phyloP scores from a whole-genome alignment of 2,329 filamentous ascomycete species.

The Tolypocladium cylindrosporum region DNA sequence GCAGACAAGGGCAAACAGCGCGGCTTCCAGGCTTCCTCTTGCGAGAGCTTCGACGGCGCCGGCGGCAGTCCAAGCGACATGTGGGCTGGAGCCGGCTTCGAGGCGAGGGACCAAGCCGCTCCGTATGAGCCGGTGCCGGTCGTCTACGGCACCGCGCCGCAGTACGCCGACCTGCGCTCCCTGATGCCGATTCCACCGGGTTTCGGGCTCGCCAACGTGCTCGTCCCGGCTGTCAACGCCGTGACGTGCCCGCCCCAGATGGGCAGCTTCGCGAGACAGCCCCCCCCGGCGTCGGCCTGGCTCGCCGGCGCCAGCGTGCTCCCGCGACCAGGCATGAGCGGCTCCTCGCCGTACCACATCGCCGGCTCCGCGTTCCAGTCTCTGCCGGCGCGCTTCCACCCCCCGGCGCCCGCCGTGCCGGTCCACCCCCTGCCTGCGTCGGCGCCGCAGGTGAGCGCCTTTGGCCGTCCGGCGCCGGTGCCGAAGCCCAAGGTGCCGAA shows the following conservation, averaged over 20 bases:
- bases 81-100: not conserved
- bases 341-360: not conserved
- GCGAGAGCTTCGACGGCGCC: not conserved
- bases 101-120: not conserved
- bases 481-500: constrained; percentile 32
- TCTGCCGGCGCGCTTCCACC: not conserved
- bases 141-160: not conserved
- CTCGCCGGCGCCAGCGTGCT: not conserved
- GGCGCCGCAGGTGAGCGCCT: not conserved
- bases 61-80: not conserved
- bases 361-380: not conserved
- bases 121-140: not conserved
- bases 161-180: not conserved
- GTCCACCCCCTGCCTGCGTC: not conserved
- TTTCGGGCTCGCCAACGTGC: not conserved
- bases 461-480: constrained; percentile 7
- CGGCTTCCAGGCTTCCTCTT: not conserved
- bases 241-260: not conserved
- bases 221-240: not conserved
- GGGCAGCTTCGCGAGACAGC: not conserved
- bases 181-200: not conserved
- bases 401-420: not conserved
- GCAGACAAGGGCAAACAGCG: not conserved
- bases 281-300: not conserved
- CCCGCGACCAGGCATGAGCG: not conserved